Conservation (phyloP, 2,329 filamentous ascomycete genomes). For the Colletotrichum scovillei region DNA sequence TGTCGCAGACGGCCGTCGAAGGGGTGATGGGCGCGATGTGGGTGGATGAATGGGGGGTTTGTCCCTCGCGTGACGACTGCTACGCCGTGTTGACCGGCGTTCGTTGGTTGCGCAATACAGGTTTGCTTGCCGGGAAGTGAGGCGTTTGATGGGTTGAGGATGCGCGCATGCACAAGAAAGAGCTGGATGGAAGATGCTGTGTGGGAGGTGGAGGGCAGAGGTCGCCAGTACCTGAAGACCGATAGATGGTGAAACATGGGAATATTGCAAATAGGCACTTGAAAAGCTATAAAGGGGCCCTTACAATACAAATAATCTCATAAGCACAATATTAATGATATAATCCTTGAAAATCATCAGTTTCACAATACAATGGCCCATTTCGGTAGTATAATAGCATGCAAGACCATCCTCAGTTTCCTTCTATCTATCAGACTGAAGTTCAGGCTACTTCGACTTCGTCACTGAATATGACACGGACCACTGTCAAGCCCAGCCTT, state of each 20-base stretch:
- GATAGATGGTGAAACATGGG: background rate
- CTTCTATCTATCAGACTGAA: background rate
- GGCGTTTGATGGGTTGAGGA: constrained; percentile 35
- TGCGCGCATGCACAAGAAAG: constrained; percentile 33
- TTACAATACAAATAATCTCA: background rate
- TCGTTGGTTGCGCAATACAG: constrained; percentile 26
- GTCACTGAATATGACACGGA: constrained; percentile 10
- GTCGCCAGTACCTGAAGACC: background rate
- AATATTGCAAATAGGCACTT: background rate
- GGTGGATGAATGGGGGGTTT: background rate
- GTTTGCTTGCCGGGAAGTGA: constrained; percentile 24
- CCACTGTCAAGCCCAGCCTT: constrained; percentile 14
- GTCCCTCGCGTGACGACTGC: constrained; percentile 16
- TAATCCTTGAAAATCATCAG: rapidly evolving
- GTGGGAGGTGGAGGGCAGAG: background rate
- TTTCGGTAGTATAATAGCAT: background rate
- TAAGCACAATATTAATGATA: background rate
- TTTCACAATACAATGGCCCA: background rate
- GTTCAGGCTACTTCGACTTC: background rate
- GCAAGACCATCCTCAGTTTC: background rate
- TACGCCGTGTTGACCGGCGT: constrained; percentile 23
- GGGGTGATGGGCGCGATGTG: background rate
- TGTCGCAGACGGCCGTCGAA: constrained; percentile 8
- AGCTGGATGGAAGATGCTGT: constrained; percentile 25
- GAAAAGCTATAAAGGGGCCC: background rate